Conservation (phyloP, 306 rosid species). For the Lotus japonicus region DNA sequence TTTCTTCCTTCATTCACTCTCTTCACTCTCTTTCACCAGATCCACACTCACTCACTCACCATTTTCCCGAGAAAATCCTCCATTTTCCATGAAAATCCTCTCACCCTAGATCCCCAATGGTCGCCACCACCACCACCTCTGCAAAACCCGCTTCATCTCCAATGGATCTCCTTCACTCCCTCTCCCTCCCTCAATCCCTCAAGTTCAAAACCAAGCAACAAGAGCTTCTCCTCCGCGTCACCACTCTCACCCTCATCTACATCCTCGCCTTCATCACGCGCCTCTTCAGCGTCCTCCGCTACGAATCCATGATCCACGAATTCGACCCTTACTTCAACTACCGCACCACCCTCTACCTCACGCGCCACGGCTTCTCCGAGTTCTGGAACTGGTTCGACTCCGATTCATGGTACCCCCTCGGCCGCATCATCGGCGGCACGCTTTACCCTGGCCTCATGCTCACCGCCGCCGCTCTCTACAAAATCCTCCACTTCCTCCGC, state of each 20-base stretch:
- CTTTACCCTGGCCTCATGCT: conserved; percentile 97
- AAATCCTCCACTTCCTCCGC: conserved; percentile 53
- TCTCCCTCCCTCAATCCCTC: conserved; percentile 43
- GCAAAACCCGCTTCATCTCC: conserved; percentile 16
- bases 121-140: too few species aligned
- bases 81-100: conserved; percentile 24
- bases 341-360: conserved; percentile 79
- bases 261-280: conserved; percentile 88
- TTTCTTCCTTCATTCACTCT: not conserved
- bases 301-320: conserved; percentile 98
- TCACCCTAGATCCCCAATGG: not conserved
- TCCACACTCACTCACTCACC: not conserved
- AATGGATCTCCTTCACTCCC: conserved; percentile 31
- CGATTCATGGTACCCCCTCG: conserved; percentile 95
- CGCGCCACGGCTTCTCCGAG: conserved; percentile 77
- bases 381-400: conserved; percentile 99
- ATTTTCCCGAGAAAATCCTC: too few species aligned
- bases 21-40: too few species aligned
- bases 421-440: conserved; percentile 91
- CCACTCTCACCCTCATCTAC: conserved; percentile 64
- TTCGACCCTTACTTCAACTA: conserved; percentile 98
- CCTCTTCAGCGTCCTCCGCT: conserved; percentile 91
- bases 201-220: conserved; percentile 94
- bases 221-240: conserved; percentile 84
- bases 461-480: conserved; percentile 81